phyloP scores from a whole-genome alignment of 2,329 filamentous ascomycete genomes.

The Aspergillus awamori region DNA sequence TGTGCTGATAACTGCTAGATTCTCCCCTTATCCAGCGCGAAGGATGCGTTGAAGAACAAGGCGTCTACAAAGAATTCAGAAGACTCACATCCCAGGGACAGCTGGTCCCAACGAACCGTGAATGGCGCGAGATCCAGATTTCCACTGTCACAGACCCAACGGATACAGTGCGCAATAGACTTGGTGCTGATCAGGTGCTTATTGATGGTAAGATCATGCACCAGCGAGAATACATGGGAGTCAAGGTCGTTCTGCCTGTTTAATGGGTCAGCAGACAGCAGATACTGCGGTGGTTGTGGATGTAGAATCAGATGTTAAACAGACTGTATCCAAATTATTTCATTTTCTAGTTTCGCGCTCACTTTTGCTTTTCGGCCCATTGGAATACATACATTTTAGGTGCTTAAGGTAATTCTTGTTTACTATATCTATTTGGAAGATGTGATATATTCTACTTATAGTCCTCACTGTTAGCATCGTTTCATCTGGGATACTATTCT shows the following conservation, averaged over 20 bases:
- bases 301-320: no score
- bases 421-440: no score
- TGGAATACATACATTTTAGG: no score
- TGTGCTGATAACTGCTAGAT: conserved; percentile 17
- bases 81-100: conserved; percentile 44
- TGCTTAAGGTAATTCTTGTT: no score
- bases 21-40: conserved; percentile 47
- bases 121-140: conserved; percentile 57
- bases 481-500: no score
- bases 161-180: conserved; percentile 43
- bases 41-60: conserved; percentile 49
- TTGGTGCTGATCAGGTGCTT: conserved; percentile 48
- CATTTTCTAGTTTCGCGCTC: no score
- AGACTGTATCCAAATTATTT: no score
- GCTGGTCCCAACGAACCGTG: conserved; percentile 49
- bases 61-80: conserved; percentile 53
- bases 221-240: conserved; percentile 52
- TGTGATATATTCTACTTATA: no score
- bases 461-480: no score
- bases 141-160: conserved; percentile 49
- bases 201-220: conserved; percentile 52
- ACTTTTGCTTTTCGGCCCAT: no score
- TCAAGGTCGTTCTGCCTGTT: conserved; percentile 50
- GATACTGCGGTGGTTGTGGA: no score
- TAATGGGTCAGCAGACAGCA: conserved; percentile 19